phyloP scores from a whole-genome alignment of 441 rosid genomes.

The Manihot esculenta region DNA sequence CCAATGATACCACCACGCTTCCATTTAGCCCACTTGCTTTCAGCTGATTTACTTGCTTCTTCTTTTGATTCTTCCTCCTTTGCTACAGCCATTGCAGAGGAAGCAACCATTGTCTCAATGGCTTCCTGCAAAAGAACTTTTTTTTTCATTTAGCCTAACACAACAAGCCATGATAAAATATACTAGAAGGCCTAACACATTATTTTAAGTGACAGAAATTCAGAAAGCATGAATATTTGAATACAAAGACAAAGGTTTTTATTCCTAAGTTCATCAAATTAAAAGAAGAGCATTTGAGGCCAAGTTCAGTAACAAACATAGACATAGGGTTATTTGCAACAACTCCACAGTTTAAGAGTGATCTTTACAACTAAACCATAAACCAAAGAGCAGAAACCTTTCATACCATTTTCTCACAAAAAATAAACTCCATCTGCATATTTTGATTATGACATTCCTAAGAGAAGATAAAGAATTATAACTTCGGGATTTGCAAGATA shows the following conservation, averaged over 20 bases:
- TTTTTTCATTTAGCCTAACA: conserved; percentile 9
- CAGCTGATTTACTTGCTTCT: conserved; percentile 42
- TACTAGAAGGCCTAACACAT: neutral
- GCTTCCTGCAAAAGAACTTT: conserved; percentile 57
- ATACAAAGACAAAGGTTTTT: no score
- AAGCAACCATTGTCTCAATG: conserved; percentile 77
- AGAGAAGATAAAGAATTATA: neutral
- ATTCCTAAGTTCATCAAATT: neutral
- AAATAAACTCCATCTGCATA: neutral
- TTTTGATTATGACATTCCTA: neutral
- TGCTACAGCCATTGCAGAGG: conserved; percentile 72
- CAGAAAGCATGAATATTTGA: neutral
- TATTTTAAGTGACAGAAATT: neutral
- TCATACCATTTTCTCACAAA: neutral
- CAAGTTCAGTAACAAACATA: neutral
- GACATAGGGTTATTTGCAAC: neutral
- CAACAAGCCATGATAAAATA: neutral
- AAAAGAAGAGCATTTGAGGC: neutral
- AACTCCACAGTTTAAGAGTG: neutral
- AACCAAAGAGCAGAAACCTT: neutral
- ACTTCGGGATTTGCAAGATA: neutral
- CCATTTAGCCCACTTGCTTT: conserved; percentile 69
- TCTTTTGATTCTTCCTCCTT: conserved; percentile 53
- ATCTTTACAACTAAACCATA: neutral
- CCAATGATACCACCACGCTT: conserved; percentile 94